A percentile compares a stretch with the other conserved stretches of the same genome.
These are phyloP conservation scores for Didymella glomerata DNA, from an alignment of 2,329 filamentous ascomycete species.

Conservation along the genomic window DNA sequence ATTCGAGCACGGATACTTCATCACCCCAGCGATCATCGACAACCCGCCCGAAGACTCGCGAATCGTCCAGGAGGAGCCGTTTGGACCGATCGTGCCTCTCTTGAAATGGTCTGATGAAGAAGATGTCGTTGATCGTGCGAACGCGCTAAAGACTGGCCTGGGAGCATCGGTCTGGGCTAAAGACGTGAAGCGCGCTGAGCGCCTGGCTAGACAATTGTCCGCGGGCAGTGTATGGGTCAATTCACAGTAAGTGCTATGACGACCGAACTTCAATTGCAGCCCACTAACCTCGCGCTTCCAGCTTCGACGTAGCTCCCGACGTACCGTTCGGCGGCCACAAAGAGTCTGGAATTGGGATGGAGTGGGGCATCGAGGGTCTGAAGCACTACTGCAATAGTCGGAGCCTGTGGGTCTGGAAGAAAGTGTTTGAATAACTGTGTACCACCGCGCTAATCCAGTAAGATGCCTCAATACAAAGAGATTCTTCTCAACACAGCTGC, in stretches of 20 bases:
- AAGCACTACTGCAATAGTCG: constrained; percentile 33
- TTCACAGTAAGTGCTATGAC: constrained; percentile 40
- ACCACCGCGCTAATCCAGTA: no score
- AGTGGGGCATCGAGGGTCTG: constrained; percentile 57
- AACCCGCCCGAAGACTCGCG: constrained; percentile 64
- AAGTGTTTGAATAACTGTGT: constrained; percentile 22
- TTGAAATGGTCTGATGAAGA: constrained; percentile 66
- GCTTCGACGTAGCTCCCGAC: constrained; percentile 39
- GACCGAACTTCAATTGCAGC: no score
- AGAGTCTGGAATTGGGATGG: constrained; percentile 77
- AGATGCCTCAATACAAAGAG: no score
- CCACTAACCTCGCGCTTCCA: background rate
- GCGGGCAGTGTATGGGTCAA: constrained; percentile 65
- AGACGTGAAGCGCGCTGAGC: constrained; percentile 52
- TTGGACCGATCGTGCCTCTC: constrained; percentile 71
- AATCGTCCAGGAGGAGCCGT: constrained; percentile 68
- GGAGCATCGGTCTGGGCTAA: constrained; percentile 60
- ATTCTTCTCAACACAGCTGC: no score
- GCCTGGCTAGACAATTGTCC: constrained; percentile 56
- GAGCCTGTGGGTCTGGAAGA: constrained; percentile 35
- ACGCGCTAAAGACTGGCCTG: constrained; percentile 59
- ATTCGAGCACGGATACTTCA: constrained; percentile 61
- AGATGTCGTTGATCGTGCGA: constrained; percentile 57
- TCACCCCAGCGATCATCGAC: constrained; percentile 66
- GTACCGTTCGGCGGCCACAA: constrained; percentile 76